Conservation (phyloP, 495 filamentous ascomycete genomes). For the Symbiotaphrina buchneri region DNA sequence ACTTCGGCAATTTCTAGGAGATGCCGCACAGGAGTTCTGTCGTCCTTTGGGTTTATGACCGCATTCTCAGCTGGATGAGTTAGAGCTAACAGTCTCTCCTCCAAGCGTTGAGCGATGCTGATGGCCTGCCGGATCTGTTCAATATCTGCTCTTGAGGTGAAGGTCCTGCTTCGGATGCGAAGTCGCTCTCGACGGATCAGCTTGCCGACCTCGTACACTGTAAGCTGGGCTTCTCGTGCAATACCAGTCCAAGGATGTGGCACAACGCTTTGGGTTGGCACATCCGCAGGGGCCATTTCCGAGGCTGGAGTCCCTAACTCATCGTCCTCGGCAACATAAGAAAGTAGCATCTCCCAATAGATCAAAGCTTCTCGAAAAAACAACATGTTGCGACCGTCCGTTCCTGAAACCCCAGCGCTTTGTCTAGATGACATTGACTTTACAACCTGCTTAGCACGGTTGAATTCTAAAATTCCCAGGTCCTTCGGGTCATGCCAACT, state of each 20-base stretch:
- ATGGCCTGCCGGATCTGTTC: conserved; percentile 19
- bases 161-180: conserved; percentile 13
- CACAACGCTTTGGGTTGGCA: conserved; percentile 17
- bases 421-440: conserved; percentile 11
- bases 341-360: conserved; percentile 38
- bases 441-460: conserved; percentile 20
- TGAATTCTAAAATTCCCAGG: conserved; percentile 26
- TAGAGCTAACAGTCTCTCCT: conserved; percentile 25
- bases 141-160: conserved; percentile 19
- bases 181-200: conserved; percentile 26
- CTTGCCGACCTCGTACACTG: conserved; percentile 29
- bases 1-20: conserved; percentile 32
- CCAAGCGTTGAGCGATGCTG: conserved; percentile 21
- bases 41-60: conserved; percentile 28
- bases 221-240: conserved; percentile 26
- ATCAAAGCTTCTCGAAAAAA: conserved; percentile 35
- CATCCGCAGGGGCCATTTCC: conserved; percentile 7
- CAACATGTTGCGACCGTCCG: conserved; percentile 21
- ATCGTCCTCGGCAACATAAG: conserved; percentile 26
- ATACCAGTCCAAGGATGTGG: conserved; percentile 39
- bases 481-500: conserved; percentile 33
- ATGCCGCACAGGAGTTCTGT: conserved; percentile 30
- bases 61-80: conserved; percentile 24
- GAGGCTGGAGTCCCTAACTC: conserved; percentile 7
- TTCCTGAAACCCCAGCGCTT: conserved; percentile 9